Evolutionary conservation across 2,329 filamentous ascomycete genomes (phyloP).

Genomic region (Penicillium sp.): DNA sequence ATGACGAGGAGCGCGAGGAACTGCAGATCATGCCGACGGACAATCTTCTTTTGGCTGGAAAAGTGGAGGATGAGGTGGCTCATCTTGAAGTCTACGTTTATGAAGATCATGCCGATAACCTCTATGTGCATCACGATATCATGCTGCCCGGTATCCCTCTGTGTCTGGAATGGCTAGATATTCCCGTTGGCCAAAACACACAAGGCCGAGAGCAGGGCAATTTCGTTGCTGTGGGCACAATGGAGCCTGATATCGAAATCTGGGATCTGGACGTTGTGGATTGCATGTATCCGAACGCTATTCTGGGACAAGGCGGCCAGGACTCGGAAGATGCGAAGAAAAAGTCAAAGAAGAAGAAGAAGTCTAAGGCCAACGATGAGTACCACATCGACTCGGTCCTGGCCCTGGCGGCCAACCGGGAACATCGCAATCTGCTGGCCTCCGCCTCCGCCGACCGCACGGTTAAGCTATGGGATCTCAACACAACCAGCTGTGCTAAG

Average conservation of each 20-base stretch:
- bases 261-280: constrained; percentile 97
- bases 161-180: constrained; percentile 90
- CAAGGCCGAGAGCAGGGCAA: constrained; percentile 68
- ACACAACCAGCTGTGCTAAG: constrained; percentile 86
- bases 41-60: constrained; percentile 84
- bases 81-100: constrained; percentile 97
- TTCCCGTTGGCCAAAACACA: constrained; percentile 70
- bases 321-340: constrained; percentile 50
- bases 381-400: constrained; percentile 94
- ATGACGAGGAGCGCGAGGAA: constrained; percentile 86
- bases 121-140: constrained; percentile 98
- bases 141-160: constrained; percentile 97
- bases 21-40: constrained; percentile 88
- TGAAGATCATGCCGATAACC: constrained; percentile 88
- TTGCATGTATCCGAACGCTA: constrained; percentile 96
- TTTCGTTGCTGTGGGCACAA: constrained; percentile 90
- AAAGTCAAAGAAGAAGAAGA: constrained; percentile 89
- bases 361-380: constrained; percentile 78
- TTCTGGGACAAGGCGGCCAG: constrained; percentile 68
- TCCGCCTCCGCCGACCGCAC: constrained; percentile 96
- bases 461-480: constrained; percentile 94
- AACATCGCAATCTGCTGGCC: constrained; percentile 88
- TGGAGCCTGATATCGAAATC: constrained; percentile 97
- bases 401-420: constrained; percentile 82
- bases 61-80: constrained; percentile 94